phyloP scores from a whole-genome alignment of 2,329 filamentous ascomycete species.

The Metarhizium anisopliae region DNA sequence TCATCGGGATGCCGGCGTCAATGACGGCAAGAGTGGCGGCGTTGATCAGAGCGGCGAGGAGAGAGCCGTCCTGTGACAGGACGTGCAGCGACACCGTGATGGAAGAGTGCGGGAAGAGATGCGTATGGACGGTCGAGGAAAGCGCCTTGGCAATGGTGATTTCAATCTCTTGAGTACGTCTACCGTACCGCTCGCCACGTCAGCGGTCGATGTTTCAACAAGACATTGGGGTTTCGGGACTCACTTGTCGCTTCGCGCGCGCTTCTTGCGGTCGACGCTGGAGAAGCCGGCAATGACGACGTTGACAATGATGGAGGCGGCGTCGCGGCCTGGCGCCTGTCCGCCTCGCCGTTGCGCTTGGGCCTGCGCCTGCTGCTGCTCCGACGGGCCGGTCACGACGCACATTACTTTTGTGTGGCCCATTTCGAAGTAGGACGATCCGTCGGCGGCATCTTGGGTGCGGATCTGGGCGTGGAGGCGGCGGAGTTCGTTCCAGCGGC shows the following conservation, averaged over 20 bases:
- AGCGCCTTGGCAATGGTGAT: slow-evolving; percentile 72
- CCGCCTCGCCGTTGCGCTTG: slow-evolving; percentile 22
- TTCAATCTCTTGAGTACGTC: slow-evolving; percentile 72
- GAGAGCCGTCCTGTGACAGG: slow-evolving; percentile 79
- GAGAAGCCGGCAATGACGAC: slow-evolving; percentile 84
- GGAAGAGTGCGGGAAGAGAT: slow-evolving; percentile 80
- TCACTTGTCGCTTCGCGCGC: slow-evolving; percentile 69
- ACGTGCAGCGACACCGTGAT: slow-evolving; percentile 81
- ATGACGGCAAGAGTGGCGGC: slow-evolving; percentile 85
- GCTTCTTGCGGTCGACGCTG: slow-evolving; percentile 73
- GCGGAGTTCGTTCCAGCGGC: slow-evolving; percentile 95
- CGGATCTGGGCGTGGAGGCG: slow-evolving; percentile 81
- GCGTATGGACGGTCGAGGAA: slow-evolving; percentile 67
- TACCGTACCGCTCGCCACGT: slow-evolving; percentile 23
- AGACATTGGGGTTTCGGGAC: slow-evolving; percentile 13
- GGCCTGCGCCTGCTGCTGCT: slow-evolving; percentile 54
- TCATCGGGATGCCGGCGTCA: slow-evolving; percentile 93
- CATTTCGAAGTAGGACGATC: slow-evolving; percentile 90
- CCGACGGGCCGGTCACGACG: slow-evolving; percentile 76
- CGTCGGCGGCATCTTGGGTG: slow-evolving; percentile 86
- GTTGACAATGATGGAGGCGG: slow-evolving; percentile 62
- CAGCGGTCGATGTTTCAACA: background rate
- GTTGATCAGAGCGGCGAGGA: slow-evolving; percentile 85
- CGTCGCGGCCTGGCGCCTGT: slow-evolving; percentile 36
- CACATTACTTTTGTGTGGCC: slow-evolving; percentile 97